Evolutionary conservation across 2,329 filamentous ascomycete genomes (phyloP).

Genomic region (Corynespora cassiicola): DNA sequence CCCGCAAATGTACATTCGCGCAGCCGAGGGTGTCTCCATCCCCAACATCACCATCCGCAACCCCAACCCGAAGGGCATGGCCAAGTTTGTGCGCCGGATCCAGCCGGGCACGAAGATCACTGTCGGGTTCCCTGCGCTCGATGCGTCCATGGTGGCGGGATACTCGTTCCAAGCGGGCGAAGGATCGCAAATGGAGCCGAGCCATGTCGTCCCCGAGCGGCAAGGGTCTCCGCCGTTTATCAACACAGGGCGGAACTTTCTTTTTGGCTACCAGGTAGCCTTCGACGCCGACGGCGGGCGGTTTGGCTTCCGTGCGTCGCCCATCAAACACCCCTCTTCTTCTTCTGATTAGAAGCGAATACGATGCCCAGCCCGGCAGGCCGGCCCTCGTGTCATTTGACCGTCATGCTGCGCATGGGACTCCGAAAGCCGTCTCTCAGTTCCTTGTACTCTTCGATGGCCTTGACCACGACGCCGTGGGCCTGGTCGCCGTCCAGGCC

Average conservation of each 20-base stretch:
- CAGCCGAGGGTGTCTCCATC: constrained; percentile 30
- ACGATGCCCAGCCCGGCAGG: constrained; percentile 13
- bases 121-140: constrained; percentile 29
- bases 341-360: constrained; percentile 9
- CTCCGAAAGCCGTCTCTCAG: constrained; percentile 41
- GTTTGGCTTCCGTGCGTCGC: constrained; percentile 32
- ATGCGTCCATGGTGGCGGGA: constrained; percentile 14
- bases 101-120: constrained; percentile 35
- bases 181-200: constrained; percentile 27
- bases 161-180: constrained; percentile 38
- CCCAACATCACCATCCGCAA: constrained; percentile 38
- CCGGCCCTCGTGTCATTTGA: constrained; percentile 37
- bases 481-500: constrained; percentile 80
- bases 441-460: constrained; percentile 62
- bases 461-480: constrained; percentile 77
- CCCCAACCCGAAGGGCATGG: constrained; percentile 32
- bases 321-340: constrained; percentile 5
- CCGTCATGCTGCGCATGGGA: constrained; percentile 39
- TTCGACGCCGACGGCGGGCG: constrained; percentile 41
- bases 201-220: constrained; percentile 32
- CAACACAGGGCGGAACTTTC: constrained; percentile 43
- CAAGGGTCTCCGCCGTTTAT: constrained; percentile 31
- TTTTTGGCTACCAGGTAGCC: constrained; percentile 39
- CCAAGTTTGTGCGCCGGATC: constrained; percentile 36
- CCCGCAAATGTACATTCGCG: constrained; percentile 42